phyloP scores from a whole-genome alignment of 2,329 filamentous ascomycete genomes.

The Fragosphaeria purpurea region DNA sequence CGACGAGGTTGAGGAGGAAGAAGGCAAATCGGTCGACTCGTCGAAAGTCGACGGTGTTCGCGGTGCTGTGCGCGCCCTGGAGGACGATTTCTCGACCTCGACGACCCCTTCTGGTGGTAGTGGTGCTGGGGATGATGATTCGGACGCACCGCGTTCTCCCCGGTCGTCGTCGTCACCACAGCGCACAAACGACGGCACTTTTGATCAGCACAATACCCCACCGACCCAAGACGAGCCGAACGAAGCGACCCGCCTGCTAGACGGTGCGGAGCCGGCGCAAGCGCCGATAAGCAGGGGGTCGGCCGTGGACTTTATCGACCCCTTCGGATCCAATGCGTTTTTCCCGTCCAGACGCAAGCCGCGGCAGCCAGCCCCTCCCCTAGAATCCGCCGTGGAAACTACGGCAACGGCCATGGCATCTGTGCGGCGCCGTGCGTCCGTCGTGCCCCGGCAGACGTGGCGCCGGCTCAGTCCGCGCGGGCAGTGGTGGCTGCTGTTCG shows the following conservation, averaged over 20 bases:
- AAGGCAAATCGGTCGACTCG: conserved; percentile 16
- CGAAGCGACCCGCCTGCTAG: conserved; percentile 41
- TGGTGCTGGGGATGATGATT: no score
- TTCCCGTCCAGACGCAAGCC: conserved; percentile 19
- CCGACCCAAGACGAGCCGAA: conserved; percentile 15
- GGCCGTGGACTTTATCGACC: conserved; percentile 9
- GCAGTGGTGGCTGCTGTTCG: conserved; percentile 25
- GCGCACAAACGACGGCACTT: no score
- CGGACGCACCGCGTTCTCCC: conserved; percentile 2
- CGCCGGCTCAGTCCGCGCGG: conserved; percentile 16
- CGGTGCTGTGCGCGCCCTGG: no score
- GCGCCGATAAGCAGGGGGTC: neutral
- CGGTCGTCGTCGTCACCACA: neutral
- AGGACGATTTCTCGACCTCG: no score
- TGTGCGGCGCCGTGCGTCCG: conserved; percentile 16
- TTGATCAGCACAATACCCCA: neutral
- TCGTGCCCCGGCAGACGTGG: conserved; percentile 20
- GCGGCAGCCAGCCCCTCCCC: neutral
- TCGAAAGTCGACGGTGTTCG: conserved; percentile 9
- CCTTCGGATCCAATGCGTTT: conserved; percentile 17
- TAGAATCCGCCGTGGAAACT: no score
- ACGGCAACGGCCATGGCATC: no score
- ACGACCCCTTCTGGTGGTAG: no score
- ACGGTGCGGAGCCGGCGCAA: neutral
- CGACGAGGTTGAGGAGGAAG: conserved; percentile 17